Conservation (phyloP, 2,329 filamentous ascomycete species). For the Ophiostoma novo-ulmi region DNA sequence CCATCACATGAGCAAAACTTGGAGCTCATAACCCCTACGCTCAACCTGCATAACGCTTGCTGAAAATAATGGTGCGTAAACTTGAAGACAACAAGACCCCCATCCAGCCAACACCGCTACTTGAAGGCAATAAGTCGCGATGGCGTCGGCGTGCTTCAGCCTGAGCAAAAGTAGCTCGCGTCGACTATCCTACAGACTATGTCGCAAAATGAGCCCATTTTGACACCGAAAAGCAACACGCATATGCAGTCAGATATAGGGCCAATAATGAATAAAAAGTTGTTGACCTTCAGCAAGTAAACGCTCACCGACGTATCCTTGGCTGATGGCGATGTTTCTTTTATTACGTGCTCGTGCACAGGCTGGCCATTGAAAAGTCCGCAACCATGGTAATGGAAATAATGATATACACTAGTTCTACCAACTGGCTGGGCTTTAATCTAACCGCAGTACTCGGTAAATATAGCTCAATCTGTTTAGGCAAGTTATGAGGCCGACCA, state of each 20-base stretch:
- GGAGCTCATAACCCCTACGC: too few species aligned
- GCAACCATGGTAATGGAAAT: neutral
- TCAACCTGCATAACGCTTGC: too few species aligned
- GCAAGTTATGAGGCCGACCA: too few species aligned
- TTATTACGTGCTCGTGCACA: neutral
- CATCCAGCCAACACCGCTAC: neutral
- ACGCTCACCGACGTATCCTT: neutral
- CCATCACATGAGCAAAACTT: neutral
- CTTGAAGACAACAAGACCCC: neutral
- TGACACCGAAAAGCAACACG: neutral
- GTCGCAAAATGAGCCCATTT: neutral
- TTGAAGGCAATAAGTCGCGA: neutral
- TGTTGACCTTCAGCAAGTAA: neutral
- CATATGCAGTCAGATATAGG: neutral
- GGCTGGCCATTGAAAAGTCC: neutral
- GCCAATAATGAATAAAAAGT: neutral
- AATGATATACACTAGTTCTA: too few species aligned
- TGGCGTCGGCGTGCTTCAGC: neutral
- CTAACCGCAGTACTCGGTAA: too few species aligned
- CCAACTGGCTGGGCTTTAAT: too few species aligned
- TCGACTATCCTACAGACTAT: too few species aligned
- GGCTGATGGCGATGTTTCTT: too few species aligned
- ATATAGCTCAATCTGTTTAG: too few species aligned
- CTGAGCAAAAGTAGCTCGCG: neutral
- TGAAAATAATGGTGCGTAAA: too few species aligned